phyloP scores from a whole-genome alignment of 805 yeast species.

The Zygosaccharomyces lentus region DNA sequence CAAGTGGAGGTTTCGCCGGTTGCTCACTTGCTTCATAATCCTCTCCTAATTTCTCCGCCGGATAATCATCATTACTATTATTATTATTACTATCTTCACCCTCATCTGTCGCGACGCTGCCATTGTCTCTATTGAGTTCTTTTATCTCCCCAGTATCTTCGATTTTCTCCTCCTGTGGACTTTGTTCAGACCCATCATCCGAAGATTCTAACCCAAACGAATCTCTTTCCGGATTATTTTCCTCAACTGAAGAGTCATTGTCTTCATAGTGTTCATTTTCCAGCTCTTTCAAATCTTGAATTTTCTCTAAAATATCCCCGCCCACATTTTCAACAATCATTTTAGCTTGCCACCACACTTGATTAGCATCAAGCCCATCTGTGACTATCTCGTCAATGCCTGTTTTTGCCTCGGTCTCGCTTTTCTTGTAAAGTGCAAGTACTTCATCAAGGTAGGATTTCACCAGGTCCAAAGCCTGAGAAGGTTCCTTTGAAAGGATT shows the following conservation, averaged over 20 bases:
- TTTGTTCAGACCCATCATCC: slow-evolving; percentile 16
- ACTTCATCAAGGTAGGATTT: slow-evolving; percentile 30
- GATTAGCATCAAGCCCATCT: slow-evolving; percentile 85
- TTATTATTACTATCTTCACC: slow-evolving; percentile 9
- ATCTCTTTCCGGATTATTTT: slow-evolving; percentile 11
- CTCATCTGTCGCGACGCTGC: slow-evolving; percentile 21
- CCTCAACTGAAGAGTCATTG: slow-evolving; percentile 20
- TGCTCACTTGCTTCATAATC: slow-evolving; percentile 29
- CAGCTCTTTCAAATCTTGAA: slow-evolving; percentile 45
- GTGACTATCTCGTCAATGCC: slow-evolving; percentile 76
- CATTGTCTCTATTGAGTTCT: neutral
- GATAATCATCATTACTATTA: too few species aligned
- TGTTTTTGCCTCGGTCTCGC: slow-evolving; percentile 36
- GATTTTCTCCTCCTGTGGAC: slow-evolving; percentile 15
- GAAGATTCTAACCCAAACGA: slow-evolving; percentile 15
- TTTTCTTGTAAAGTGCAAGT: slow-evolving; percentile 18
- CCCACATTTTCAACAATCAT: slow-evolving; percentile 76
- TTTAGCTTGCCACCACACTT: slow-evolving; percentile 91
- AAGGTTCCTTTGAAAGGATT: slow-evolving; percentile 18
- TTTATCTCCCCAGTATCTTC: slow-evolving; percentile 14
- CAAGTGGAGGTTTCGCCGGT: slow-evolving; percentile 7
- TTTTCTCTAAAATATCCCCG: slow-evolving; percentile 54
- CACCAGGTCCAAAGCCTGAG: slow-evolving; percentile 24
- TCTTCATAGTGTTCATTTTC: slow-evolving; percentile 20
- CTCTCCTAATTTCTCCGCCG: slow-evolving; percentile 10